Evolutionary conservation across 306 rosid genomes (phyloP), one percentile per base, ranked within the genome.

Genomic region (Glycyrrhiza uralensis): DNA sequence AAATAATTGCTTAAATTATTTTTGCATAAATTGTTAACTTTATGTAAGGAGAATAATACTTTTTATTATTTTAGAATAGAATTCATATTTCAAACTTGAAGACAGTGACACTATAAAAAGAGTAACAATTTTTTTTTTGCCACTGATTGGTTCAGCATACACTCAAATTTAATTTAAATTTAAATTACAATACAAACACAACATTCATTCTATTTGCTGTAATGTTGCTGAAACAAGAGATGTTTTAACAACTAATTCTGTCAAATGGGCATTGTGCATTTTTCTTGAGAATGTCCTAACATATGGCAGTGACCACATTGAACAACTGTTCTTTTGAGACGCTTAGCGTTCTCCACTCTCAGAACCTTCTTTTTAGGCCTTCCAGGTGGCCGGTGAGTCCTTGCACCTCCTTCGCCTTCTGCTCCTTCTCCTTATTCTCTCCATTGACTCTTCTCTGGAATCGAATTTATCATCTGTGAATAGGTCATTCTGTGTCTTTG

Each of bases 241-340:
- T 65, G 39, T 66, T 49, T 77, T 23, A 77, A 79, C 79, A 45
- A 76, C 67, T 68, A 44, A 30, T 28, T 41, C 60, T 69, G 73
- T 89, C 81, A 89, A 65, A 80, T 78, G 51, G 94, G 83, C 90
- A 87, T 66, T 28, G 92, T 67, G 87, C 97, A 92, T 80, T 92
- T 92, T 87, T 92, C 89, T 80, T 92, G 96, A 41, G 94, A 89
- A 88, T 92, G 96, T 59, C 97, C 97, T 73, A 92, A 76, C 97
- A 92, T 81, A 85, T 87, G 97, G 69, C 96, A 92, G 62, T 96
- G 96, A 39, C 97, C 97, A 22, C 97, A 92, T 76, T 89, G 97
- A 81, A 92, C 96, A 58, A 92, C 81, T n/a, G n/a, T n/a, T 76
- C 92, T 79, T 82, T 92, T 92, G 20, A 96, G 97, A 22, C 97